Conservation (phyloP, 176 grass and related monocot genomes). For the Paspalum notatum region DNA sequence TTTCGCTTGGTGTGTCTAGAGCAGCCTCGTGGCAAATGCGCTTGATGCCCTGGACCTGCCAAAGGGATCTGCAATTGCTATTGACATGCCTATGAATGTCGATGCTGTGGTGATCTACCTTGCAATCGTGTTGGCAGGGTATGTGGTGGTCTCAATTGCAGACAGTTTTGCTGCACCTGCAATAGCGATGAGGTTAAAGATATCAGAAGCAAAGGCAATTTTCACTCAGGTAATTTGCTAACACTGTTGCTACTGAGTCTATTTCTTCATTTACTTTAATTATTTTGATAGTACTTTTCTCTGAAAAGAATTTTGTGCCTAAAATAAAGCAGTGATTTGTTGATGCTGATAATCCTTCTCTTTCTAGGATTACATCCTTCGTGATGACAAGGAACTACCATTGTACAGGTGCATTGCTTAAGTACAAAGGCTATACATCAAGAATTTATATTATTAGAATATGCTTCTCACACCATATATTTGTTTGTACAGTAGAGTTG, state of each 20-base stretch:
- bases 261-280: constrained; percentile 22
- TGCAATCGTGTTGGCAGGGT: constrained; percentile 76
- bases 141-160: constrained; percentile 91
- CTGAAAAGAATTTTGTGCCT: constrained; percentile 21
- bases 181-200: constrained; percentile 74
- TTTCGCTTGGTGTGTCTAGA: constrained; percentile 28
- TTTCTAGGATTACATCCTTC: constrained; percentile 87
- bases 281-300: background rate
- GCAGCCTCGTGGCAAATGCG: constrained; percentile 85
- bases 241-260: constrained; percentile 5
- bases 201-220: constrained; percentile 93
- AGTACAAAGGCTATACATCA: constrained; percentile 1
- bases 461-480: constrained; percentile 43
- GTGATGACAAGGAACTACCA: constrained; percentile 86
- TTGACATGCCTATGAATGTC: constrained; percentile 97
- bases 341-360: constrained; percentile 32
- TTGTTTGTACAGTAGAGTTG: constrained; percentile 75
- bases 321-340: background rate
- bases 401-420: constrained; percentile 70
- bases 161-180: constrained; percentile 95
- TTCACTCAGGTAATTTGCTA: constrained; percentile 80
- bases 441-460: constrained; percentile 14
- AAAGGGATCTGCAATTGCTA: constrained; percentile 90
- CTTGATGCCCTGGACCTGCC: constrained; percentile 70
- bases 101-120: constrained; percentile 87